Base-by-base conservation (phyloP, 1,284 basidiomycete species). In the Irpex sp. region DNA sequence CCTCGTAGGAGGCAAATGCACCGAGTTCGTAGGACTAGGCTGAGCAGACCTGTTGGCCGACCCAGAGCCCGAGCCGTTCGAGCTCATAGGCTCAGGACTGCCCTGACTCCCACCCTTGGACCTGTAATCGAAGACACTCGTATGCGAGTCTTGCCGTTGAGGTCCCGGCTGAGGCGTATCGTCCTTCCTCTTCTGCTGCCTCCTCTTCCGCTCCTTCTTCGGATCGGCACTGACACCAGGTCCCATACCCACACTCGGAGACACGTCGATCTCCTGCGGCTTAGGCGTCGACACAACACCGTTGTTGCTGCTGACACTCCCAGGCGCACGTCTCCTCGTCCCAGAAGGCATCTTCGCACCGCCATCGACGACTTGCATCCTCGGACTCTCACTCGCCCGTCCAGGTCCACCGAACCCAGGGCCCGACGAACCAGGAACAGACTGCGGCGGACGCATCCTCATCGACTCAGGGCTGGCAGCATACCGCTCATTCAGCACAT, bases 21-120 rank as follows among this genome's bases (percentile, higher is more conserved):
- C 80, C 14, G 78, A 81, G 61, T 78, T 82, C 5, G 82, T 87
- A 2, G 88, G 88, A 33, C 88, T 90, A 0, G 87, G 88, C 69
- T 88, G 84, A 49, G 84, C 69, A 28, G 76, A 77, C 33, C 75
- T 63, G 49, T 66, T 80, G 10, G 85, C 82, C 16, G 85, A 82
- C 3, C 80, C 78, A 19, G 84, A 85, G 5, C 80, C 84, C 19
- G 85, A 86, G 4, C 81, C 84, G 62, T 82, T 83, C 3, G 85
- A 87, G 68, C 84, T 87, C 47, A 75, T 73, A 18, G 82, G 78
- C 64, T 86, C 87, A 1, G 86, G 85, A 16, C 78, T 83, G 47
- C 80, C 74, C 49, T 67, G 68, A 39, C 71, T 66, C 16, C 57
- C 58, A 28, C 56, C 71, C 63, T 73, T 77, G 39, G 69, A 65